phyloP scores from a whole-genome alignment of 129 eudicot genomes.

The carrot (Daucus carota) region DH1_v3.0 NC_030385.2:9166501-9167000 shows the following conservation, averaged over 20 bases:
- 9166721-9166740: background rate
- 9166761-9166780: background rate
- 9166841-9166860: background rate
- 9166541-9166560: background rate
- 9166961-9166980: background rate
- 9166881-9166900: background rate
- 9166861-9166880: background rate
- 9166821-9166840: background rate
- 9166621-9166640: background rate
- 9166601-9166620: background rate
- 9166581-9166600: background rate
- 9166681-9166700: background rate
- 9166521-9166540: background rate
- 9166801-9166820: background rate
- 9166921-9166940: background rate
- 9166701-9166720: background rate
- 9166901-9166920: background rate
- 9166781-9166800: background rate
- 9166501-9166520: background rate
- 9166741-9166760: background rate
- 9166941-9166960: background rate
- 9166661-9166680: background rate
- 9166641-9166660: background rate
- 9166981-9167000: background rate
- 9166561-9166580: background rate